Conservation (phyloP, 768 basidiomycete species). For the Leucogyrophana mollusca region DNA sequence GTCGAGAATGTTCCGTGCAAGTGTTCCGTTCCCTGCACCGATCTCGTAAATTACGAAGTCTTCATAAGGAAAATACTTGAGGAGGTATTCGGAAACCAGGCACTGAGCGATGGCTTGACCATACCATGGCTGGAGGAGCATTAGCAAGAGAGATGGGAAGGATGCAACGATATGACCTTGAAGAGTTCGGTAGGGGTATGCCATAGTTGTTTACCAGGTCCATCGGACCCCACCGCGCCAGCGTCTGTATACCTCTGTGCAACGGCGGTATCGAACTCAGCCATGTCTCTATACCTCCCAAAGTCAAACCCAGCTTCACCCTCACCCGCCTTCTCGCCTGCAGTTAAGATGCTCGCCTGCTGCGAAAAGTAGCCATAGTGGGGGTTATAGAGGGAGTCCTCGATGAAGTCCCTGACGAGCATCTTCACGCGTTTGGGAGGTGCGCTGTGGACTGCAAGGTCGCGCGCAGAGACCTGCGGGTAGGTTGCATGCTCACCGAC, state of each 20-base stretch:
- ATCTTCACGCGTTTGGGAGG: slow-evolving; percentile 87
- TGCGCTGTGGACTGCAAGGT: slow-evolving; percentile 49
- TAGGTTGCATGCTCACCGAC: slow-evolving; percentile 45
- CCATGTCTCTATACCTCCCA: slow-evolving; percentile 55
- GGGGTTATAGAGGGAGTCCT: slow-evolving; percentile 96
- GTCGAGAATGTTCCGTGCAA: slow-evolving; percentile 86
- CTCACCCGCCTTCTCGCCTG: slow-evolving; percentile 42
- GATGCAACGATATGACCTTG: slow-evolving; percentile 55
- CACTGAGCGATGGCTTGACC: slow-evolving; percentile 88
- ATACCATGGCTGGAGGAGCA: slow-evolving; percentile 77
- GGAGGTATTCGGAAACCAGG: slow-evolving; percentile 87
- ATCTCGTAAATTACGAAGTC: slow-evolving; percentile 97
- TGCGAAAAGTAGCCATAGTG: slow-evolving; percentile 97
- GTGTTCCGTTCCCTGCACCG: slow-evolving; percentile 95
- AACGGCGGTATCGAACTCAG: slow-evolving; percentile 82
- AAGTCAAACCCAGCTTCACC: slow-evolving; percentile 64
- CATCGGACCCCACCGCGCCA: slow-evolving; percentile 56
- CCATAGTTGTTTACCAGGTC: slow-evolving; percentile 91
- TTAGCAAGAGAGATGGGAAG: slow-evolving; percentile 2
- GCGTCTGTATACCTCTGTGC: slow-evolving; percentile 73
- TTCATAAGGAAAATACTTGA: slow-evolving; percentile 95
- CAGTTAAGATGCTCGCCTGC: slow-evolving; percentile 86
- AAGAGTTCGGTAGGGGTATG: slow-evolving; percentile 98
- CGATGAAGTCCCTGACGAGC: slow-evolving; percentile 94
- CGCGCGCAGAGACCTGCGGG: slow-evolving; percentile 69